Percentiles rank a stretch among this genome's conserved stretches.
Conservation (phyloP, 306 rosid species). For the Fragaria ananassa region DNA sequence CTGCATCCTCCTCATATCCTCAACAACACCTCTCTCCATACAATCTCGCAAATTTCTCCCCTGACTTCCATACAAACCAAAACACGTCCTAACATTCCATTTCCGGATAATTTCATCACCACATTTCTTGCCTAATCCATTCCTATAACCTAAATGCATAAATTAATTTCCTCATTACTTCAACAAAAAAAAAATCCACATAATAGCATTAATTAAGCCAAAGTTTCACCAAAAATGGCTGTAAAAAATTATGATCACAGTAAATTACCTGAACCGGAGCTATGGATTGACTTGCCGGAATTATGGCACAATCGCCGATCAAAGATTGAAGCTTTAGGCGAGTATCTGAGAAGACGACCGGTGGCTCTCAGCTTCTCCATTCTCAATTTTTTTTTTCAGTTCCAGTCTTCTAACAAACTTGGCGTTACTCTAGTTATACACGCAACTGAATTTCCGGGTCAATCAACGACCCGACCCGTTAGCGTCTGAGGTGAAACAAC, state of each 20-base stretch:
- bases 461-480: background rate
- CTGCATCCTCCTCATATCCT: constrained; percentile 27
- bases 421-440: background rate
- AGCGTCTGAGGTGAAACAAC: background rate
- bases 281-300: constrained; percentile 21
- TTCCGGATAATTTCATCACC: constrained; percentile 1
- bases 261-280: constrained; percentile 32
- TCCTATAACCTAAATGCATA: background rate
- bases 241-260: background rate
- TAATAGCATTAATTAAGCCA: too few species aligned
- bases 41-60: constrained; percentile 7
- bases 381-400: background rate
- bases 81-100: constrained; percentile 24
- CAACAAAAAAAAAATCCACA: background rate
- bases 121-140: background rate
- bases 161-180: background rate
- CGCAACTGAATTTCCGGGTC: background rate
- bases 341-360: constrained; percentile 33
- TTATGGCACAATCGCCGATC: constrained; percentile 18
- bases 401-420: background rate
- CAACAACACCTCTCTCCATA: constrained; percentile 22
- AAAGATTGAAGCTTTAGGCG: constrained; percentile 20
- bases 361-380: constrained; percentile 51
- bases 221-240: constrained; percentile 7
- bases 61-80: constrained; percentile 21